Base-by-base conservation (phyloP, 2,329 filamentous ascomycete species). In the Fusarium sp. region DNA sequence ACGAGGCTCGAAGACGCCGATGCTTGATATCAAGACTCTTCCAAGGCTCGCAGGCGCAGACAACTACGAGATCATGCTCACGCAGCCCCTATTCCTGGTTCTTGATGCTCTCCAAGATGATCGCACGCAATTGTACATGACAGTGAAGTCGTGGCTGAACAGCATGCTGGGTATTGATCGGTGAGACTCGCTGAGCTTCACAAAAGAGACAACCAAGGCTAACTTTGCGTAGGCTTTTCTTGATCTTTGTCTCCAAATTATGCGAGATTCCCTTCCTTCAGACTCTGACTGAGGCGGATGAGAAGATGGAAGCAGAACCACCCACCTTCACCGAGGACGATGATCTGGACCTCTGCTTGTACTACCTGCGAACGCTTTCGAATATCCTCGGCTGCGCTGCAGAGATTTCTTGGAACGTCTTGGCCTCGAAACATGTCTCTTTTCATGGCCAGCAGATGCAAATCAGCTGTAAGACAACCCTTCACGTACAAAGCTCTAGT, bases 71-170 rank as follows among this genome's bases (percentile, higher is more conserved):
- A 81, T 90, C 6, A 90, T 97, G 82, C 84, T 98, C 40, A 90
- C 90, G 6, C 88, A 93, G 54, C 95, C 95, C 1, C 79, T 97
- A 16, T 91, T 97, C 68, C 81, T 97, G 10, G 85, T 96, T 68
- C 83, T 98, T 25, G 95, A 98, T 78, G 86, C 90, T 1, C 82
- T 98, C 1, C 80, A 87, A 16, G 90, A 94, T 63, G 89, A 93
- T 64, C 85, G 87, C 18, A 90, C 89, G 2, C 91, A 94, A 72
- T 82, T 91, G 13, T 93, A 90, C 67, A 90, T 93, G 79, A 90
- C 91, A 25, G 88, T 93, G 38, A 91, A 90, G 73, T 89, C 87
- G 53, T 97, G 95, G 94, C 83, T 98, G 4, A 90, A 91, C 72
- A 89, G 78, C 61, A 83, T 89, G 73, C 79, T 87, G 61, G 87